Base-by-base conservation (phyloP, 2,329 filamentous ascomycete genomes). In the Xylariaceae sp. region DNA sequence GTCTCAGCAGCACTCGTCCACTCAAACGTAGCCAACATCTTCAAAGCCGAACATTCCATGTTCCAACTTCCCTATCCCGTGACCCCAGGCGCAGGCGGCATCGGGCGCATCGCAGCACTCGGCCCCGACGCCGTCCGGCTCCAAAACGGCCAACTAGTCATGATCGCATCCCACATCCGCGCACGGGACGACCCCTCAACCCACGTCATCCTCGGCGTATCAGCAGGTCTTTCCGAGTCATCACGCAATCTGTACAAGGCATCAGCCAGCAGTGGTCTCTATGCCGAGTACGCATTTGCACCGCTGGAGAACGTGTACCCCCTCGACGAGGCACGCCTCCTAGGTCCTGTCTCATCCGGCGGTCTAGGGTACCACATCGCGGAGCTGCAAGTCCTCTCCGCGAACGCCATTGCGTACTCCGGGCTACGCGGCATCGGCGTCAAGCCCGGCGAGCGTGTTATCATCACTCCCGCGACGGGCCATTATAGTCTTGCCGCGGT, bases 381-480 rank as follows among this genome's bases (percentile, higher is more conserved):
- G 17, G 53, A 58, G 15, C n/a, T 54, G 3, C 50, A 36, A 5
- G 53, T 52, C 49, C 45, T 51, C 27, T 19, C 40, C 9, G 47
- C 54, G 38, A 14, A 52, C 4, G 32, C 48, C 5, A 45, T 57
- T 2, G 32, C 48, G 1, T 57, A 55, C 18, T 52, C 48, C n/a
- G 56, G 52, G n/a, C 47, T 55, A 30, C 46, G 51, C 11, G 48
- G 51, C 11, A 43, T 57, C 6, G 35, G 22, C 17, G 31, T 55
- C 3, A 49, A 22, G 7, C 31, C 54, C 5, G 56, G 54, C 35
- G 56, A 57, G 47, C 51, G 49, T 15, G 50, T 57, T 22, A 27
- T 57, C 19, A 49, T 57, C 27, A 27, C 52, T 12, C 52, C 56
- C 7, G 53, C 54, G 2, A 58, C 56, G 5, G 54, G 56, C 14